Conservation (phyloP, 192 early-diverging fungal species). For the Coemansia sp. region DNA sequence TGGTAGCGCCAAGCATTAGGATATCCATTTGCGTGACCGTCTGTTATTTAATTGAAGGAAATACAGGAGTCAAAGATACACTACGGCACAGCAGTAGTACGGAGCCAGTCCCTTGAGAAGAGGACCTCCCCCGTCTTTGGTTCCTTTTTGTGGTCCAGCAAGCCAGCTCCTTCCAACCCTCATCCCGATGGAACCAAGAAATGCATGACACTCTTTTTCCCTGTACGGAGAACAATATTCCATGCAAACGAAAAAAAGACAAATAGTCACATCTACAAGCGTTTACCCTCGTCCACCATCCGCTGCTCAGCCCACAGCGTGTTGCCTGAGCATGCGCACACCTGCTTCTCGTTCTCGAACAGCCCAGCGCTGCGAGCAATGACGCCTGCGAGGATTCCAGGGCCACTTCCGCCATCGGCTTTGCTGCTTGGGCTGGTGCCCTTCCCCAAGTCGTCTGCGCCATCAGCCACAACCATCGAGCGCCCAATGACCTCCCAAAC, state of each 20-base stretch:
- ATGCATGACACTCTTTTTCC: too few species aligned
- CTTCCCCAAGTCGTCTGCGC: constrained; percentile 59
- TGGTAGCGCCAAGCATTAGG: too few species aligned
- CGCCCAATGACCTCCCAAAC: constrained; percentile 91
- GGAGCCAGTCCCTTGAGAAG: too few species aligned
- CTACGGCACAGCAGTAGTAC: too few species aligned
- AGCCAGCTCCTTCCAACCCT: too few species aligned
- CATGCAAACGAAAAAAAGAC: neutral
- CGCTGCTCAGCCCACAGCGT: constrained; percentile 88
- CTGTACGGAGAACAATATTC: too few species aligned
- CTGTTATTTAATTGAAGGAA: too few species aligned
- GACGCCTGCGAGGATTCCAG: constrained; percentile 74
- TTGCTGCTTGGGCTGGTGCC: constrained; percentile 34
- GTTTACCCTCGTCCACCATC: constrained; percentile 29
- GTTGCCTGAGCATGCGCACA: constrained; percentile 82
- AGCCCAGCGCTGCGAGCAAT: constrained; percentile 86
- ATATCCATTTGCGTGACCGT: too few species aligned
- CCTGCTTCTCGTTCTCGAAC: constrained; percentile 86
- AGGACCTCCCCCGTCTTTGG: too few species aligned
- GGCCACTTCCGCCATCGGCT: constrained; percentile 57
- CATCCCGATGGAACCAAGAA: too few species aligned
- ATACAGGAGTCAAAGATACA: too few species aligned
- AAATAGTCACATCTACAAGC: constrained; percentile 15
- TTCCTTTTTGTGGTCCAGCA: too few species aligned
- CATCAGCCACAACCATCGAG: constrained; percentile 71